Evolutionary conservation across 768 basidiomycete species (phyloP).

Genomic region (Tylopilus rubrobrunneus): DNA sequence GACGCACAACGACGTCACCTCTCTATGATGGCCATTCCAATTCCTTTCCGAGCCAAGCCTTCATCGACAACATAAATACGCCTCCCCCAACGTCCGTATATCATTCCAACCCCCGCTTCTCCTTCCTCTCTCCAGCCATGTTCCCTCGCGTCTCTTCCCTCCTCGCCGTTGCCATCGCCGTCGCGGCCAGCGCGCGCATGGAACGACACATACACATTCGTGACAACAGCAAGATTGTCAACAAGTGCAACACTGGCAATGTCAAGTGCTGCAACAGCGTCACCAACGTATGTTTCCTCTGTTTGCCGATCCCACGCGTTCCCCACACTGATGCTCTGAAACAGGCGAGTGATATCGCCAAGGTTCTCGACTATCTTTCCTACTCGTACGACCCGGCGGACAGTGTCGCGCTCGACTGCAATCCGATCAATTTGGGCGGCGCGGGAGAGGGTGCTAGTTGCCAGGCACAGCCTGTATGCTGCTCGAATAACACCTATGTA

Average conservation of each 20-base stretch:
- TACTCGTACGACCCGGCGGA: constrained; percentile 15
- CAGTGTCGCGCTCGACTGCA: constrained; percentile 22
- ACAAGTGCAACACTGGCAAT: constrained; percentile 16
- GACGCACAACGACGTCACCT: constrained; percentile 14
- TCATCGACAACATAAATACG: constrained; percentile 22
- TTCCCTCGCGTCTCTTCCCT: constrained; percentile 20
- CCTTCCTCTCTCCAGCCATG: constrained; percentile 12
- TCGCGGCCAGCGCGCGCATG: constrained; percentile 22
- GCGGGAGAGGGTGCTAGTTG: constrained; percentile 18
- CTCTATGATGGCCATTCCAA: not conserved
- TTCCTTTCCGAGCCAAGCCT: constrained; percentile 14
- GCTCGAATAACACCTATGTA: constrained; percentile 17
- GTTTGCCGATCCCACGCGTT: not conserved
- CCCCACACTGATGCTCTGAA: not conserved
- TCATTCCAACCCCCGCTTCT: not conserved
- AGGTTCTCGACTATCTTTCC: constrained; percentile 2
- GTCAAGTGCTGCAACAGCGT: constrained; percentile 21
- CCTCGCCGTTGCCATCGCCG: constrained; percentile 14
- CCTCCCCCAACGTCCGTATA: not conserved
- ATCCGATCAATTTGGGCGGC: constrained; percentile 19
- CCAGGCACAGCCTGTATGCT: constrained; percentile 26
- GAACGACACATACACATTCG: constrained; percentile 13
- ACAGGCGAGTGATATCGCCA: constrained; percentile 12
- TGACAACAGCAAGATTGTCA: not conserved
- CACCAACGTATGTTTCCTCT: constrained; percentile 17